These are phyloP conservation scores for Bruguiera sexangula DNA, from an alignment of 345 rosid species.

Conservation along the genomic window DNA sequence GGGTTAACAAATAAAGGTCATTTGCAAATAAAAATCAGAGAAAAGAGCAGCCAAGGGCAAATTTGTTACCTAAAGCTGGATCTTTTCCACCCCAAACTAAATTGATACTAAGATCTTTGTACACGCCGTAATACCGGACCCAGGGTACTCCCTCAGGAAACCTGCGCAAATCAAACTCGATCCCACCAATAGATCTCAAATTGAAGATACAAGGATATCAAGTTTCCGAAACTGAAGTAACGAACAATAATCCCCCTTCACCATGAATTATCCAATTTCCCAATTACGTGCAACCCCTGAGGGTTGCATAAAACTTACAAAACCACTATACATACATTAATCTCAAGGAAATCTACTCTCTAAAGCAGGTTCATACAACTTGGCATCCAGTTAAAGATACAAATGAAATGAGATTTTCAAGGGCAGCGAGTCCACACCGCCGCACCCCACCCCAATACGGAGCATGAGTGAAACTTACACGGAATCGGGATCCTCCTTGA, in stretches of 20 bases:
- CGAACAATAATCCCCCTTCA: not conserved
- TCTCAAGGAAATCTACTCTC: not conserved
- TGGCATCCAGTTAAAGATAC: slow-evolving; percentile 6
- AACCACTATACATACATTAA: not conserved
- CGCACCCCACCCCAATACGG: no score
- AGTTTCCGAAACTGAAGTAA: not conserved
- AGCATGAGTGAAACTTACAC: slow-evolving; percentile 39
- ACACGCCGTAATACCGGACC: slow-evolving; percentile 67
- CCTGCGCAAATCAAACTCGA: slow-evolving; percentile 37
- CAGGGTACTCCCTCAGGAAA: slow-evolving; percentile 82
- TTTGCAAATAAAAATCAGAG: not conserved
- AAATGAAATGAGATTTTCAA: not conserved
- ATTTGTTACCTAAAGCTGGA: slow-evolving; percentile 37
- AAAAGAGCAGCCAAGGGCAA: not conserved
- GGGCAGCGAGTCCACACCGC: not conserved
- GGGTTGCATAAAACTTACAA: not conserved
- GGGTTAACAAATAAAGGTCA: not conserved
- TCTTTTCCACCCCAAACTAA: slow-evolving; percentile 87
- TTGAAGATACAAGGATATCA: not conserved
- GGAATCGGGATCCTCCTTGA: slow-evolving; percentile 50
- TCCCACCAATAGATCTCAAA: not conserved
- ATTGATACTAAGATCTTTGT: slow-evolving; percentile 57
- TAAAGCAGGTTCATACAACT: not conserved
- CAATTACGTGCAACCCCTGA: not conserved
- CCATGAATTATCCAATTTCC: not conserved